Base-by-base conservation (phyloP, 768 basidiomycete genomes). In the Botryobasidium botryosum region DNA sequence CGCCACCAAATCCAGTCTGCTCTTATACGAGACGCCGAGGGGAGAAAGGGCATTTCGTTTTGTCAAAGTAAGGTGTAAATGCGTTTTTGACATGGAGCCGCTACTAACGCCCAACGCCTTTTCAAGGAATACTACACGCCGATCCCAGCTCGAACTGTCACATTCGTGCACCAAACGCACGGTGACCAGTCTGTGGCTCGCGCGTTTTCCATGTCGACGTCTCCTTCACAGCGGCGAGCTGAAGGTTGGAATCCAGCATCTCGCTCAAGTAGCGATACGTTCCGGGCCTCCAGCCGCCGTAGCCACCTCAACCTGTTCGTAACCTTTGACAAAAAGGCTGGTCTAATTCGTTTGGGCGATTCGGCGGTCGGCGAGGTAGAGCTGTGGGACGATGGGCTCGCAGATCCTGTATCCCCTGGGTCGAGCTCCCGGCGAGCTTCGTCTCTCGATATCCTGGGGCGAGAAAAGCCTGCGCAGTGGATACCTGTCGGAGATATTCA, bases 241-340 rank as follows among this genome's bases (percentile, higher is more conserved):
- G n/a, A n/a, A n/a, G n/a, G n/a, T n/a, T n/a, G n/a, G n/a, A n/a
- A n/a, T n/a, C n/a, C n/a, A n/a, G n/a, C n/a, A n/a, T n/a, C n/a
- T n/a, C n/a, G n/a, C n/a, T n/a, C n/a, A n/a, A n/a, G n/a, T n/a
- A n/a, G n/a, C n/a, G n/a, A n/a, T n/a, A n/a, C n/a, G n/a, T n/a
- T n/a, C n/a, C n/a, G n/a, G n/a, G n/a, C n/a, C n/a, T n/a, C n/a
- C n/a, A n/a, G n/a, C n/a, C n/a, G n/a, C n/a, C n/a, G n/a, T n/a
- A n/a, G n/a, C 4, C 82, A 85, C 52, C 72, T 82, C 54, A 75
- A 74, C 52, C 62, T 88, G n/a, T 86, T 86, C 55, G 74, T 83
- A 46, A 63, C 77, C 20, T 88, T 88, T 56, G 85, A 88, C 59
- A 87, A 87, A 63, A 88, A 82, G 55, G 83, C 83, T 2, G 72